A percentile compares a stretch with the other conserved stretches of the same genome.
Conservation (phyloP, 106 monocot species). For the Allium fistulosum region DNA sequence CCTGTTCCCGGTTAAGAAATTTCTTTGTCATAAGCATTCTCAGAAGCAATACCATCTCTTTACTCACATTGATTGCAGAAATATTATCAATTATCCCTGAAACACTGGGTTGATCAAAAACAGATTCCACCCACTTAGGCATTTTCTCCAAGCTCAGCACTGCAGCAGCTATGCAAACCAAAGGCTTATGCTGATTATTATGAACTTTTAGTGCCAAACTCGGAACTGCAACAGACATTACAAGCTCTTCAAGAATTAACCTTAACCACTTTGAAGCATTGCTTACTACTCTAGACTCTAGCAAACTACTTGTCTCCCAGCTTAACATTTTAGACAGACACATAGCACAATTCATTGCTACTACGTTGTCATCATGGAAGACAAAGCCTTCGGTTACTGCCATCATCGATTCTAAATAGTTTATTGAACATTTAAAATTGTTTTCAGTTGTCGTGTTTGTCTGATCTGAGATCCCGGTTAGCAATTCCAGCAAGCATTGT, state of each 20-base stretch:
- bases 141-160: slow-evolving; percentile 37
- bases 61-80: slow-evolving; percentile 53
- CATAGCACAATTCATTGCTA: slow-evolving; percentile 50
- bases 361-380: slow-evolving; percentile 42
- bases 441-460: slow-evolving; percentile 8
- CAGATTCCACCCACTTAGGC: slow-evolving; percentile 51
- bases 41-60: slow-evolving; percentile 75
- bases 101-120: slow-evolving; percentile 44
- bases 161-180: slow-evolving; percentile 53
- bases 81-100: slow-evolving; percentile 61
- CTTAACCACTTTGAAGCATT: slow-evolving; percentile 60
- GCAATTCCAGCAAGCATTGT: slow-evolving; percentile 64
- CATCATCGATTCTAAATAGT: slow-evolving; percentile 52
- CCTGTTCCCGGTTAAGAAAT: slow-evolving; percentile 51
- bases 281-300: slow-evolving; percentile 25
- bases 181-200: slow-evolving; percentile 60
- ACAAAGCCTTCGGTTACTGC: slow-evolving; percentile 56
- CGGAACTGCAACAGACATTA: slow-evolving; percentile 49
- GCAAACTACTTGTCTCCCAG: slow-evolving; percentile 35
- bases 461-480: slow-evolving; percentile 51
- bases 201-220: slow-evolving; percentile 55
- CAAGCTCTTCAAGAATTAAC: slow-evolving; percentile 68
- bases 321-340: slow-evolving; percentile 56
- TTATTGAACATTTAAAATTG: slow-evolving; percentile 39
- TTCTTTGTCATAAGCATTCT: slow-evolving; percentile 38